These are phyloP conservation scores for Mrakia frigida DNA, from an alignment of 768 basidiomycete genomes.

Conservation along the genomic window DNA sequence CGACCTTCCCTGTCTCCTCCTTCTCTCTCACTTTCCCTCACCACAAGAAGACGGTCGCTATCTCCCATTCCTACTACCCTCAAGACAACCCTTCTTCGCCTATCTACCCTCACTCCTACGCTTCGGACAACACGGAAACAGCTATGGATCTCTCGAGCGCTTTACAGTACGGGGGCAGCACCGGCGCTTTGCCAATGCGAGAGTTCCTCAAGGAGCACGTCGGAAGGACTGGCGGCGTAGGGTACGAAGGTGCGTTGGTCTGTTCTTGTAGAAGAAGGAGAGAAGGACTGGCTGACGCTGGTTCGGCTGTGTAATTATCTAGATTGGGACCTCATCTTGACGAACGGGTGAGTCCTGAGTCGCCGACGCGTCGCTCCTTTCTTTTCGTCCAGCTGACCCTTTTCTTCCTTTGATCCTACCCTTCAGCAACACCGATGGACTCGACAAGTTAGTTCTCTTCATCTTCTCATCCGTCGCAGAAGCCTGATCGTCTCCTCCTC, in stretches of 20 bases:
- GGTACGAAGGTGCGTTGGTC: background rate
- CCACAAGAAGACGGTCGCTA: slow-evolving; percentile 6
- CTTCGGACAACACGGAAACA: background rate
- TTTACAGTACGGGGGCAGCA: slow-evolving; percentile 20
- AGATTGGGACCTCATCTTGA: slow-evolving; percentile 27
- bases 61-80: slow-evolving; percentile 1
- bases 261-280: too few relatives aligned
- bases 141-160: background rate
- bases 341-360: background rate
- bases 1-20: slow-evolving; percentile 30
- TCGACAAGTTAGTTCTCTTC: slow-evolving; percentile 15
- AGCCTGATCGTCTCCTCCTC: background rate
- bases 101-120: background rate
- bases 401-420: background rate
- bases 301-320: too few relatives aligned
- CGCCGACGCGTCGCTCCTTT: too few relatives aligned
- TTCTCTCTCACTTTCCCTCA: slow-evolving; percentile 25
- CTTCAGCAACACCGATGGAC: slow-evolving; percentile 27
- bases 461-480: background rate
- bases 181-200: background rate
- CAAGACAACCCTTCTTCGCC: background rate
- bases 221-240: background rate
- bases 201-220: slow-evolving; percentile 26
- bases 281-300: background rate
- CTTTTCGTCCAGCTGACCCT: background rate